A percentile compares a stretch with the other conserved stretches of the same genome.
phyloP scores from a whole-genome alignment of 305 asterid genomes.

The Fraxinus latifolia region DNA sequence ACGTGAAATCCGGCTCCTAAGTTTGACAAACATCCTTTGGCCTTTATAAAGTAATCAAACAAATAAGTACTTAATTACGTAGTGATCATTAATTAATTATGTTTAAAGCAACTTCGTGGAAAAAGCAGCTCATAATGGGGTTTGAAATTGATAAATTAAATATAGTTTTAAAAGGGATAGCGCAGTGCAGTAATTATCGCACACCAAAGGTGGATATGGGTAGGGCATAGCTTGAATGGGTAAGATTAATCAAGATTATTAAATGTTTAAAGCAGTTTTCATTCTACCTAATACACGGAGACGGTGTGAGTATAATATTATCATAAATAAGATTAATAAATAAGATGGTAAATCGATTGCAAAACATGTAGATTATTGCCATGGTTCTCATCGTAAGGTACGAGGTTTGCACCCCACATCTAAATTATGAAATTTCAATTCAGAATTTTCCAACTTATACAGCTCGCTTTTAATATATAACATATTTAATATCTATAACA shows the following conservation, averaged over 20 bases:
- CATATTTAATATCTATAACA: too few relatives aligned
- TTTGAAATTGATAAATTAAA: background rate
- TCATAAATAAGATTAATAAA: too few relatives aligned
- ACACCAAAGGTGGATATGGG: slow-evolving; percentile 10
- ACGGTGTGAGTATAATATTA: slow-evolving; percentile 21
- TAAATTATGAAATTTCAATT: too few relatives aligned
- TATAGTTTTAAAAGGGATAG: background rate
- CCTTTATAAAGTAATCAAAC: background rate
- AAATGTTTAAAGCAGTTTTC: slow-evolving; percentile 18
- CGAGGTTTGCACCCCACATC: too few relatives aligned
- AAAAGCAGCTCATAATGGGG: background rate
- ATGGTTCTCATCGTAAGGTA: too few relatives aligned
- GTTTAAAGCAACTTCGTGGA: background rate
- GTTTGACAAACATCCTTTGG: background rate
- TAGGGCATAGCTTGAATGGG: slow-evolving; percentile 2
- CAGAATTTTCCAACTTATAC: too few relatives aligned
- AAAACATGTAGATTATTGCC: too few relatives aligned
- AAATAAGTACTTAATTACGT: background rate
- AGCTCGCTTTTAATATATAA: too few relatives aligned
- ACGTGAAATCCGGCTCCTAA: background rate
- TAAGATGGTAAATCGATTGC: too few relatives aligned
- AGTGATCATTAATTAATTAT: background rate
- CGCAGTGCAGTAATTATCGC: background rate
- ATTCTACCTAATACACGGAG: slow-evolving; percentile 46
- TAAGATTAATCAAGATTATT: slow-evolving; percentile 8